Evolutionary conservation across 208 protist species (phyloP).

Genomic region (Acanthamoeba lenticulata): DNA sequence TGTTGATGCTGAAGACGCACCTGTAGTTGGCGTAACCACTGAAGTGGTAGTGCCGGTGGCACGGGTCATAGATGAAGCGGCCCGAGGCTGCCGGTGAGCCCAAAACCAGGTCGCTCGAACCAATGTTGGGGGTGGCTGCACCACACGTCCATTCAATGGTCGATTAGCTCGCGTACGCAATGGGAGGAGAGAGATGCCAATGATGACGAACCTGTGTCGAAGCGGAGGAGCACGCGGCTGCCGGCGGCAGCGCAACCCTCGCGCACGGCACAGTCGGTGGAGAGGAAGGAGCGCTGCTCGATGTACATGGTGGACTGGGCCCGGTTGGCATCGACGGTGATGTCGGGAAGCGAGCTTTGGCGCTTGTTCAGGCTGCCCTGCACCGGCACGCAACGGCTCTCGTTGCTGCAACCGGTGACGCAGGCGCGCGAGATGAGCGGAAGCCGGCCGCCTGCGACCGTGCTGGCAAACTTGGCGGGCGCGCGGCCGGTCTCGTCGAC

Average conservation of each 20-base stretch:
- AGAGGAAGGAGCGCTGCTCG: background rate
- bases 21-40: background rate
- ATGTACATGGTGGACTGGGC: background rate
- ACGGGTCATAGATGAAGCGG: background rate
- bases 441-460: background rate
- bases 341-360: background rate
- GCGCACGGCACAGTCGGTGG: background rate
- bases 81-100: background rate
- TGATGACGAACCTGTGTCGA: background rate
- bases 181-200: background rate
- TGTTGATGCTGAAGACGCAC: background rate
- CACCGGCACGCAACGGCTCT: background rate
- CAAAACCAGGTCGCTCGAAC: background rate
- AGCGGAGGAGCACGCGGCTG: background rate
- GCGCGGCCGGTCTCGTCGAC: background rate
- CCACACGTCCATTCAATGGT: background rate
- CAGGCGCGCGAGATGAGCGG: background rate
- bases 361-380: constrained; percentile 9
- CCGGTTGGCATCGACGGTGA: background rate
- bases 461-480: background rate
- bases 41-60: constrained; percentile 38
- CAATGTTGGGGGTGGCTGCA: background rate
- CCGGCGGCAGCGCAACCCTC: background rate
- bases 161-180: background rate
- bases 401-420: background rate